These are phyloP conservation scores for Noccaea bulbosa DNA, from an alignment of 345 rosid genomes.

Conservation along the genomic window DNA sequence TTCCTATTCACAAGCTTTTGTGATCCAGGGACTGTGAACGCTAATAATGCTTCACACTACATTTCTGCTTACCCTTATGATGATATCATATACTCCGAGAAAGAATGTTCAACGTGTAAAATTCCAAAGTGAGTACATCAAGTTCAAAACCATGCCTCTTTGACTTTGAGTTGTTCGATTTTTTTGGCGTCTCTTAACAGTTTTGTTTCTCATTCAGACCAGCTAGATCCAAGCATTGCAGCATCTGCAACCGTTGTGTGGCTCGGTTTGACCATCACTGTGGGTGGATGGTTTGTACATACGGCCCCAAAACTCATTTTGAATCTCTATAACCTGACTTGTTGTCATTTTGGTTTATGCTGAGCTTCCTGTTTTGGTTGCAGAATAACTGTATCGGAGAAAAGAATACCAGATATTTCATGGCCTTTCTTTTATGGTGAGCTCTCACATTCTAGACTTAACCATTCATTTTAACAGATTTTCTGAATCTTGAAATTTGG, in stretches of 20 bases:
- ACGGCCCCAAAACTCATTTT: background rate
- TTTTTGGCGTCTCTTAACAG: constrained; percentile 13
- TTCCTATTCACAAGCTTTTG: constrained; percentile 83
- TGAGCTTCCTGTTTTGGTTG: constrained; percentile 15
- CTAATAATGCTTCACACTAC: constrained; percentile 68
- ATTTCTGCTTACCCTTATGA: constrained; percentile 83
- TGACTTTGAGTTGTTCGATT: background rate
- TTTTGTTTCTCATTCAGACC: constrained; percentile 57
- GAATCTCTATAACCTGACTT: background rate
- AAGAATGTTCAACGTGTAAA: constrained; percentile 84
- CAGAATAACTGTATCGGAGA: constrained; percentile 98
- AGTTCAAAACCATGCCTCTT: background rate
- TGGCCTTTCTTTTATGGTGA: constrained; percentile 97
- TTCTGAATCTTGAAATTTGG: background rate
- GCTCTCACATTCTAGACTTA: constrained; percentile 44
- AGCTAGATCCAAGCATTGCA: constrained; percentile 96
- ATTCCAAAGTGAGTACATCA: constrained; percentile 69
- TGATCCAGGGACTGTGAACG: constrained; percentile 84
- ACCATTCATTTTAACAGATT: background rate
- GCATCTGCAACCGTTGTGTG: constrained; percentile 90
- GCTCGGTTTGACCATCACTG: constrained; percentile 99
- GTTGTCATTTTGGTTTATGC: too few relatives aligned
- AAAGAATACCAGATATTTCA: constrained; percentile 79
- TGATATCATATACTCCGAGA: constrained; percentile 67
- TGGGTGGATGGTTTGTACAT: constrained; percentile 88